A percentile compares a stretch with the other conserved stretches of the same genome.
These are phyloP conservation scores for Pyrus betulifolia DNA, from an alignment of 306 rosid species.

Conservation along the genomic window DNA sequence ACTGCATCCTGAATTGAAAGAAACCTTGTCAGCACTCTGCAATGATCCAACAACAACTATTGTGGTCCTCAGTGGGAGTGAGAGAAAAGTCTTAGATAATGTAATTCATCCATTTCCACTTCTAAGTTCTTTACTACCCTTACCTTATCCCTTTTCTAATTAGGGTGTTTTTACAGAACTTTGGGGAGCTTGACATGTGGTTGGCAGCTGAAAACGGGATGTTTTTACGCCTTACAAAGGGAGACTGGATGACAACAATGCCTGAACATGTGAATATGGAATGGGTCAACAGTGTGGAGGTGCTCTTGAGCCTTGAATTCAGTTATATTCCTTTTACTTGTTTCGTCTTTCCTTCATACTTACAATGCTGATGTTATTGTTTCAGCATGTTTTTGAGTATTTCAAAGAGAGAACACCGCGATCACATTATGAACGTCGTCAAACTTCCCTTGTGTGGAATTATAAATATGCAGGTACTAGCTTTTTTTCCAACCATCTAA, in stretches of 20 bases:
- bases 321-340: conserved; percentile 8
- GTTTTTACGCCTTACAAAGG: conserved; percentile 67
- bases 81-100: conserved; percentile 54
- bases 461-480: conserved; percentile 81
- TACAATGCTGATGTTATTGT: conserved; percentile 12
- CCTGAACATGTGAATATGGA: conserved; percentile 95
- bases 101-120: conserved; percentile 37
- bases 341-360: conserved; percentile 14
- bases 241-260: conserved; percentile 98
- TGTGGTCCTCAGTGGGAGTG: conserved; percentile 89
- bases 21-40: conserved; percentile 56
- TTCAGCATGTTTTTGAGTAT: conserved; percentile 87
- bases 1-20: conserved; percentile 72
- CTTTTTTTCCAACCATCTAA: neutral
- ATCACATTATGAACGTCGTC: conserved; percentile 59
- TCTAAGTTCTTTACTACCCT: conserved; percentile 9
- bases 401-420: conserved; percentile 91
- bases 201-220: conserved; percentile 98
- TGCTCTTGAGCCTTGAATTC: conserved; percentile 15
- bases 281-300: conserved; percentile 90
- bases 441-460: conserved; percentile 95
- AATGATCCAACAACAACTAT: conserved; percentile 69
- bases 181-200: conserved; percentile 75
- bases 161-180: conserved; percentile 49
- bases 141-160: conserved; percentile 18